Evolutionary conservation across 1,284 basidiomycete species (phyloP), one percentile per base, ranked within the genome.

Genomic region (Gymnopus androsaceus): DNA sequence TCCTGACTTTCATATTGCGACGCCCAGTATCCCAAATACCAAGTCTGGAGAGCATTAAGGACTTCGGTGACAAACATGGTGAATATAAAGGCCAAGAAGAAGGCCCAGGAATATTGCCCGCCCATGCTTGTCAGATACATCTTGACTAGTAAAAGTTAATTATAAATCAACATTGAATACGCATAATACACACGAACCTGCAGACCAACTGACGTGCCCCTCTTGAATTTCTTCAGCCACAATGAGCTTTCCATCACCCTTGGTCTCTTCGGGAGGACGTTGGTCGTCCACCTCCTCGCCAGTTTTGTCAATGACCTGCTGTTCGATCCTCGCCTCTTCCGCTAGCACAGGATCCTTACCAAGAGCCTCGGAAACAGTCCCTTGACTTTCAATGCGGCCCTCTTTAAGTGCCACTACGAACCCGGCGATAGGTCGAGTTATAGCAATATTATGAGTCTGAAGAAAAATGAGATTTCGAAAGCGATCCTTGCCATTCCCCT

Each of bases 361-460:
- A 58, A 81, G 61, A 1, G 70, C 75, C 9, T 72, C 73, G 0
- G 67, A 64, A n/a, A 78, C 60, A 2, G 71, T 63, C 2, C 79
- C 79, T 61, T 79, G 76, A 50, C 70, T 73, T 1, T 64, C 55
- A 50, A 82, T 68, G 1, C 68, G 71, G 4, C 82, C 80, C 52
- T 82, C 77, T 27, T 74, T 73, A 14, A 90, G 65, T 3, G 77
- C 76, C 9, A 88, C 75, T 8, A 88, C 75, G 65, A 77, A 84
- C 41, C 80, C 76, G 4, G 85, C 81, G 19, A 85, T 72, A 2
- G 81, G 79, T 28, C 74, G 72, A 12, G 78, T 78, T 64, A 88
- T 74, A 3, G 79, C 77, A 38, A 88, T 72, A 63, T 88, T 86
- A 68, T 89, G 87, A 0, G 86, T 88, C 79, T 81, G 46, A 8